These are phyloP conservation scores for Leucosporidium scottii DNA, from an alignment of 768 basidiomycete species.

Conservation along the genomic window DNA sequence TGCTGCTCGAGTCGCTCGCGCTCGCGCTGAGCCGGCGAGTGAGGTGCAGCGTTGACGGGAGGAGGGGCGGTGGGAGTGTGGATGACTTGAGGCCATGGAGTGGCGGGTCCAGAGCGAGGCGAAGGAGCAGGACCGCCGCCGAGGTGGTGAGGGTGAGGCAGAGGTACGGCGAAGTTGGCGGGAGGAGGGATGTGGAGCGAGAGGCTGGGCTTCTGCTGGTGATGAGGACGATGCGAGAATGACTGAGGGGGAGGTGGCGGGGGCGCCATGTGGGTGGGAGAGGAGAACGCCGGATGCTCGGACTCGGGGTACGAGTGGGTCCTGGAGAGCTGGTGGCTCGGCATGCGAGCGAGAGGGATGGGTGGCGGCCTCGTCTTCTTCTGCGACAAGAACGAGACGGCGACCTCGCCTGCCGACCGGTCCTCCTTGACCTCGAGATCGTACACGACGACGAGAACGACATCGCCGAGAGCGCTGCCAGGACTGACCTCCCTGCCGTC, in stretches of 20 bases:
- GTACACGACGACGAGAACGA: conserved; percentile 34
- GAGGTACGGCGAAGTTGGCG: not conserved
- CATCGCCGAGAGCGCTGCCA: conserved; percentile 30
- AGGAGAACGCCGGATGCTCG: not conserved
- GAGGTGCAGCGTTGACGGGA: conserved; percentile 10
- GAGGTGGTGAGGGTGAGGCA: not conserved
- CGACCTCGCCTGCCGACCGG: not conserved
- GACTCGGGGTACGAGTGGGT: not conserved
- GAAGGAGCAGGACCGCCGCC: not conserved
- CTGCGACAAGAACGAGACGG: conserved; percentile 16
- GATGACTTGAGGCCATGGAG: conserved; percentile 25
- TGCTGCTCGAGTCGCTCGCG: conserved; percentile 31
- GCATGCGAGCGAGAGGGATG: not conserved
- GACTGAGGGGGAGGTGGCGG: not conserved
- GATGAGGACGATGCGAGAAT: not conserved
- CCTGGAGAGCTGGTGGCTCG: not conserved
- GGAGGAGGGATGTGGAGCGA: conserved; percentile 31
- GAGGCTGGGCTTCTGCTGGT: conserved; percentile 25
- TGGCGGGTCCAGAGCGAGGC: conserved; percentile 6
- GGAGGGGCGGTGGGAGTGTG: conserved; percentile 35
- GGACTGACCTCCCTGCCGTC: not conserved
- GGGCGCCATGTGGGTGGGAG: not conserved
- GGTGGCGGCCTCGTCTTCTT: not conserved
- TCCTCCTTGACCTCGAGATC: conserved; percentile 27
- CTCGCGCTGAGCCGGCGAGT: conserved; percentile 16